Percentiles rank a stretch among this genome's conserved stretches.
Conservation (phyloP, 345 rosid genomes). For the Ceriops decandra region DNA sequence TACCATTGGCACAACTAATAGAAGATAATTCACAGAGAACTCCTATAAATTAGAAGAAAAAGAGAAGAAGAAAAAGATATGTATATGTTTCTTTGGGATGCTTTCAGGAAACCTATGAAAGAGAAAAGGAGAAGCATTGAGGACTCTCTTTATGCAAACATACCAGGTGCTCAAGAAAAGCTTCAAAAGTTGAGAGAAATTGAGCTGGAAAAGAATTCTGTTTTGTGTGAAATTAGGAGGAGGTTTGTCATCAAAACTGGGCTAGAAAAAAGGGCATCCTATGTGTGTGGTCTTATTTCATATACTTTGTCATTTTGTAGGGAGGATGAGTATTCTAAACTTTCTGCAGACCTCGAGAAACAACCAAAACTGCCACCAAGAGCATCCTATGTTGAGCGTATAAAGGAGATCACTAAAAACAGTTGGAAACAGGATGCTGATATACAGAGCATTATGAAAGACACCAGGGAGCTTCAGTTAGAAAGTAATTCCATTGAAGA, state of each 20-base stretch:
- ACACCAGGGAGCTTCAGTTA: constrained; percentile 76
- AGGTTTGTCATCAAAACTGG: constrained; percentile 34
- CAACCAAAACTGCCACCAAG: constrained; percentile 52
- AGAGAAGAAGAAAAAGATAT: too few species aligned
- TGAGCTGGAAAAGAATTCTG: constrained; percentile 44
- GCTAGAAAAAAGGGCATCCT: background rate
- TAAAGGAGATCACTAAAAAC: constrained; percentile 79
- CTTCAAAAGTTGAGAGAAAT: constrained; percentile 51
- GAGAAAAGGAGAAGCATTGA: constrained; percentile 52
- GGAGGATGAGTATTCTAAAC: constrained; percentile 55
- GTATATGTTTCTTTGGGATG: constrained; percentile 40
- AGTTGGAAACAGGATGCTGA: constrained; percentile 79
- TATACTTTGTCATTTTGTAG: constrained; percentile 27
- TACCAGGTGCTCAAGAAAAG: constrained; percentile 52
- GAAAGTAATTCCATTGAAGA: constrained; percentile 85
- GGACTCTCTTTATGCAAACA: constrained; percentile 49
- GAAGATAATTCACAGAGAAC: background rate
- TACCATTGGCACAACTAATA: background rate
- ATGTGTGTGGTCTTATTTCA: background rate
- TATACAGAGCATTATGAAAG: constrained; percentile 62
- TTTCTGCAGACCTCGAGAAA: constrained; percentile 42
- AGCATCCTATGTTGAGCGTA: constrained; percentile 53
- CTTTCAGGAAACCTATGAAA: constrained; percentile 45
- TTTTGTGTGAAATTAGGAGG: constrained; percentile 52
- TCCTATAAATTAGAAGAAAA: background rate